phyloP scores from a whole-genome alignment of 106 monocot genomes.

The Chionographis japonica region DNA sequence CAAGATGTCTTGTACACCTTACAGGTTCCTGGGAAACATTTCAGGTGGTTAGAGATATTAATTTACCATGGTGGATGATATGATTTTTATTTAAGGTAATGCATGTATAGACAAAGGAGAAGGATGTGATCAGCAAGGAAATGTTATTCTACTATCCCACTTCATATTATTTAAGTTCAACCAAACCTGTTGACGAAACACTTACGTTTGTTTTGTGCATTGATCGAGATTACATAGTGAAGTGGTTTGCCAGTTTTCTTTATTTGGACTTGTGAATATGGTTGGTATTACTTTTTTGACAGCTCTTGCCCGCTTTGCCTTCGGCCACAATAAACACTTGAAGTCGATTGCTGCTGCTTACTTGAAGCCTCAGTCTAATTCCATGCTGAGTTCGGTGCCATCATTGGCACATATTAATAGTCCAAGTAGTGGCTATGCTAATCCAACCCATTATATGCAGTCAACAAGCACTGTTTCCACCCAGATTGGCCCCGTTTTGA shows the following conservation, averaged over 20 bases:
- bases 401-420: conserved; percentile 47
- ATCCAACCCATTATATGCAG: conserved; percentile 28
- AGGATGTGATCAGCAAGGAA: no score
- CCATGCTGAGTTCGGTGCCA: conserved; percentile 43
- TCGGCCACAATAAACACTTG: conserved; percentile 36
- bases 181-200: no score
- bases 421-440: conserved; percentile 18
- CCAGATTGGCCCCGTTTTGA: conserved; percentile 44
- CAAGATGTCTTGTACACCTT: no score
- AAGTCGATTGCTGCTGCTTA: conserved; percentile 58
- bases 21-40: no score
- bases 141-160: no score
- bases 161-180: no score
- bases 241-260: neutral
- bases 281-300: conserved; percentile 7
- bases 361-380: conserved; percentile 77
- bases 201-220: no score
- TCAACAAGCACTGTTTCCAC: conserved; percentile 25
- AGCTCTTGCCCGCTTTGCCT: conserved; percentile 51
- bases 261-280: neutral
- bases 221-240: no score
- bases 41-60: no score
- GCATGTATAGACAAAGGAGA: no score
- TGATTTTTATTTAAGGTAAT: no score
- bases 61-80: no score